Base-by-base conservation (phyloP, 371 early-diverging fungal genomes). In the Mortierella sp. region DNA sequence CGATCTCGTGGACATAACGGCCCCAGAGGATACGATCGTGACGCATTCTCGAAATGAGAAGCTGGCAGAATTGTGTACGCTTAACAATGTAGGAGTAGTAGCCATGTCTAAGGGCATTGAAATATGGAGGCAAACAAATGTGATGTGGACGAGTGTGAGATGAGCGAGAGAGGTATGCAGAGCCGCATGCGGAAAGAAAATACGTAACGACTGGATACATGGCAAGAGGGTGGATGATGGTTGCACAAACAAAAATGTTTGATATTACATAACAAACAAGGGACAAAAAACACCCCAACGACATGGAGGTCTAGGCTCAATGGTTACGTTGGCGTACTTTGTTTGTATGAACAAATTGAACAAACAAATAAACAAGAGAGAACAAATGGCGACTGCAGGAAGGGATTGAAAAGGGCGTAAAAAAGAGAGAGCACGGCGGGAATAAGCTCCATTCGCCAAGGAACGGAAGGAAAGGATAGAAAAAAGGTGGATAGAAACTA, bases 1-100 rank as follows among this genome's bases (percentile, higher is more conserved):
- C 77, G 24, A 76, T 52, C 13, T 80, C 80, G n/a, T 73, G 73
- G 3, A 80, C 80, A 24, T 73, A 70, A 1, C 66, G 72, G 29
- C 70, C 73, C 77, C 77, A 80, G 26, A 39, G 70, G 48, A 80
- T 61, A 44, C 69, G 68, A 34, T 68, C 58, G 22, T 29, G 13
- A 1, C 70, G 70, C 44, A 76, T 58, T n/a, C 66, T 48, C 14
- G 80, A 76, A 22, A 75, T 71, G 24, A 80, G 47, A 44, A 76
- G 40, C 43, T 73, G 70, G 13, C 72, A 70, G 44, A 80, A 73
- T 41, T 76, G 73, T 26, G 73, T 66, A 29, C 80, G 22, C 40
- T 69, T 70, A 1, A 72, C 73, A 14, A 73, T 76, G 71, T 50
- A 73, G 5, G 80, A 72, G 43, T 80, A 73, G n/a, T 73, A 63